These are phyloP conservation scores for Coleophoma cylindrospora DNA, from an alignment of 2,329 filamentous ascomycete genomes.

Conservation along the genomic window DNA sequence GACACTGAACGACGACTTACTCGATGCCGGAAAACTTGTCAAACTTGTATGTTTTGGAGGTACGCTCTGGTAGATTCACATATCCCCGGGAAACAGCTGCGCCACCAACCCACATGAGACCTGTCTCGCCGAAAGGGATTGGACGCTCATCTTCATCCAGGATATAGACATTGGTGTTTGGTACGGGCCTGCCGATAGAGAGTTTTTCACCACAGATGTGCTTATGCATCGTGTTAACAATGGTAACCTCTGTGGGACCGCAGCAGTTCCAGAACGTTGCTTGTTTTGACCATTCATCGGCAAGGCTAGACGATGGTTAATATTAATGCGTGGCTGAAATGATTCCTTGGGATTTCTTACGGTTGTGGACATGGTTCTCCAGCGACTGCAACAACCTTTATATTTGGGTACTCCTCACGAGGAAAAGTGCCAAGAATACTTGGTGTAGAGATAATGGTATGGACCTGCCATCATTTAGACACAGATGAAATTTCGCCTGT, in stretches of 20 bases:
- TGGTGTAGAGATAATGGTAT: slow-evolving; percentile 50
- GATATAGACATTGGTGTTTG: slow-evolving; percentile 49
- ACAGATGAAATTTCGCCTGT: not conserved
- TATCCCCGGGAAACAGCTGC: slow-evolving; percentile 31
- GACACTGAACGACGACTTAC: slow-evolving; percentile 27
- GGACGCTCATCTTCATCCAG: slow-evolving; percentile 32
- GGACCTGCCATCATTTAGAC: slow-evolving; percentile 29
- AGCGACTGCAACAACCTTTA: slow-evolving; percentile 48
- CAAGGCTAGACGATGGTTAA: slow-evolving; percentile 30
- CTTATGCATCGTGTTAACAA: slow-evolving; percentile 51
- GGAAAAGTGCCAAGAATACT: slow-evolving; percentile 47
- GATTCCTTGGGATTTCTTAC: slow-evolving; percentile 26
- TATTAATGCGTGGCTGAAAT: not conserved
- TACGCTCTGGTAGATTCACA: slow-evolving; percentile 31
- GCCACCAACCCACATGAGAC: slow-evolving; percentile 38
- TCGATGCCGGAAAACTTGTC: slow-evolving; percentile 48
- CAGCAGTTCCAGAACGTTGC: slow-evolving; percentile 51
- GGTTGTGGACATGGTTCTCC: slow-evolving; percentile 45
- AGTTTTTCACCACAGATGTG: slow-evolving; percentile 40
- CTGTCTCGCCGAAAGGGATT: slow-evolving; percentile 33
- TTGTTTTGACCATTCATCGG: slow-evolving; percentile 48
- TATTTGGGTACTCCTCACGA: slow-evolving; percentile 41
- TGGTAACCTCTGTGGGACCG: slow-evolving; percentile 55
- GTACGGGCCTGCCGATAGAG: slow-evolving; percentile 49
- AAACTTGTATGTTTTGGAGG: slow-evolving; percentile 40